Percentiles rank a stretch among this genome's conserved stretches.
These are phyloP conservation scores for Rhizopus sp. DNA, from an alignment of 371 early-diverging fungal genomes.

Conservation along the genomic window DNA sequence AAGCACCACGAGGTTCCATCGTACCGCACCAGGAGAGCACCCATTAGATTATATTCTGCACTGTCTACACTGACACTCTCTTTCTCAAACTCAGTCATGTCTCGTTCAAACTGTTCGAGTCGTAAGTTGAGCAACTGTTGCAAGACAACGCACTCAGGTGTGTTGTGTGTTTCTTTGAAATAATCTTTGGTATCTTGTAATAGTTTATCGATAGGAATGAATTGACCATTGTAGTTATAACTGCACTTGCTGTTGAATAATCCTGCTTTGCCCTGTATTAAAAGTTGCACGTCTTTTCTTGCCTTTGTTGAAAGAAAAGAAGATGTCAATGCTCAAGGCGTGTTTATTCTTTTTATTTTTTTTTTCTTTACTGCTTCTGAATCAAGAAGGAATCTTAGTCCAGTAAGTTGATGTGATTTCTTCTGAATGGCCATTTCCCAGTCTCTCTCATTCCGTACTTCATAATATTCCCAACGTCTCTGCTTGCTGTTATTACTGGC, in stretches of 20 bases:
- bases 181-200: conserved; percentile 21
- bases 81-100: conserved; percentile 12
- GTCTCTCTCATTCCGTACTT: conserved; percentile 13
- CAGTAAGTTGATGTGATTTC: conserved; percentile 17
- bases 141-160: neutral
- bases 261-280: conserved; percentile 9
- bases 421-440: conserved; percentile 27
- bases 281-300: conserved; percentile 13
- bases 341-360: conserved; percentile 3
- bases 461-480: conserved; percentile 18
- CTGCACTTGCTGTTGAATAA: conserved; percentile 13
- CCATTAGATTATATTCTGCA: conserved; percentile 38
- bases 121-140: conserved; percentile 20
- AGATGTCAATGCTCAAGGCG: neutral
- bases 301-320: conserved; percentile 14
- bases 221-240: conserved; percentile 5
- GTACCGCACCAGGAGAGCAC: conserved; percentile 38
- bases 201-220: conserved; percentile 16
- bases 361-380: conserved; percentile 20
- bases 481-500: conserved; percentile 4
- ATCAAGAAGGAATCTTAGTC: conserved; percentile 22
- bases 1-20: conserved; percentile 36
- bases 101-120: conserved; percentile 18
- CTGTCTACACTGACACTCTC: conserved; percentile 12
- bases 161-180: conserved; percentile 6